A percentile compares a stretch with the other conserved stretches of the same genome.
phyloP scores from a whole-genome alignment of 345 rosid genomes.

The Eucalyptus virginea region DNA sequence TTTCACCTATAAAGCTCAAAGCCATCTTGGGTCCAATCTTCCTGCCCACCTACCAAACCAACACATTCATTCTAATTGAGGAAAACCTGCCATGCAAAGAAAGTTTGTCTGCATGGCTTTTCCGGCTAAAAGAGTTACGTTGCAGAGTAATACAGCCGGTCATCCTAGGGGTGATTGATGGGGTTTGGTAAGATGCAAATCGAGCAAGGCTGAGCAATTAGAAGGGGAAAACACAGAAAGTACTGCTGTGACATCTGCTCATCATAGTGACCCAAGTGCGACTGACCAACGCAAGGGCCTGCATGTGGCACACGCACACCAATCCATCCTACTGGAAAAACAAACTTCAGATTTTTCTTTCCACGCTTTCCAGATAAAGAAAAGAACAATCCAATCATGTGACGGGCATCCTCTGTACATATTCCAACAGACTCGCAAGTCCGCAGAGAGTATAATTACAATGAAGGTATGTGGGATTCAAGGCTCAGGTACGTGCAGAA shows the following conservation, averaged over 20 bases:
- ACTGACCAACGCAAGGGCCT: background rate
- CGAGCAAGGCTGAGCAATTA: background rate
- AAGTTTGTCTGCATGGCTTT: background rate
- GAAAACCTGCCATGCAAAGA: background rate
- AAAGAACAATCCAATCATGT: background rate
- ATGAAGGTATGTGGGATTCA: background rate
- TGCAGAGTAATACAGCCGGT: background rate
- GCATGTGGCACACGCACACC: background rate
- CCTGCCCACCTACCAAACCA: background rate
- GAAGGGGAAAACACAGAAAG: background rate
- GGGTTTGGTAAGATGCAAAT: background rate
- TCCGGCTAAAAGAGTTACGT: background rate
- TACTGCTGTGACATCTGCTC: background rate
- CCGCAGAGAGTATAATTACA: background rate
- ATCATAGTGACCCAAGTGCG: background rate
- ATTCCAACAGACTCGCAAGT: background rate
- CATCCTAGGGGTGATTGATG: background rate
- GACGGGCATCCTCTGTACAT: background rate
- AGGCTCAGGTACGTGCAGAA: constrained; percentile 19
- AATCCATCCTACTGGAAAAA: background rate
- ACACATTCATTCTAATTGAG: background rate
- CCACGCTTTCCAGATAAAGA: background rate
- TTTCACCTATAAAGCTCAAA: background rate
- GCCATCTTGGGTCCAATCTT: background rate
- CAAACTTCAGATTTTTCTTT: background rate